Evolutionary conservation across 192 early-diverging fungal species (phyloP).

Genomic region (Coemansia umbellata): DNA sequence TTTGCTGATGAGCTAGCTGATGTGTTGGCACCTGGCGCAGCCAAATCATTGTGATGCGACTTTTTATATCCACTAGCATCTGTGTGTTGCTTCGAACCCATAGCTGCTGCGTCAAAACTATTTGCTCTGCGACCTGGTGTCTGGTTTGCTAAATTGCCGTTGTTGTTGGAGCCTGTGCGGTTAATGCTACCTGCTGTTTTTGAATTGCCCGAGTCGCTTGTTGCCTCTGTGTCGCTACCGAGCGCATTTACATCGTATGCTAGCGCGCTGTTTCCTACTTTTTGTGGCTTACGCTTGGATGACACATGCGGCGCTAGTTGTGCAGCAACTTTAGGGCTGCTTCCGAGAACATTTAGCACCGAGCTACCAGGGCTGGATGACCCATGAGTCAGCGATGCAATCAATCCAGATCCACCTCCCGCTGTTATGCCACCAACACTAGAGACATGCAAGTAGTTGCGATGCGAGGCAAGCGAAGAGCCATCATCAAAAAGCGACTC

Average conservation of each 20-base stretch:
- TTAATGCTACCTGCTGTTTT: too few relatives aligned
- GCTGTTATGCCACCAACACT: conserved; percentile 3
- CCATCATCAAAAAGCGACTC: conserved; percentile 46
- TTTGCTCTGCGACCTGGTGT: conserved; percentile 18
- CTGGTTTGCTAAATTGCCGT: too few relatives aligned
- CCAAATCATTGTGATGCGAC: neutral
- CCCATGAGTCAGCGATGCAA: conserved; percentile 16
- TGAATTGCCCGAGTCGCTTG: conserved; percentile 18
- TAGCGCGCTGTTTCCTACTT: conserved; percentile 8
- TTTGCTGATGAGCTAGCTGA: neutral
- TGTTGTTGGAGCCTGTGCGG: too few relatives aligned
- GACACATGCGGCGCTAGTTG: conserved; percentile 14
- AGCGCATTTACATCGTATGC: conserved; percentile 6
- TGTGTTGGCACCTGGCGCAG: neutral
- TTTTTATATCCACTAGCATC: too few relatives aligned
- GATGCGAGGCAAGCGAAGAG: conserved; percentile 22
- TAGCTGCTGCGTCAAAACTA: conserved; percentile 42
- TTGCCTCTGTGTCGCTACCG: conserved; percentile 26
- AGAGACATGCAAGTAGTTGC: conserved; percentile 43
- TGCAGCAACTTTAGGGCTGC: conserved; percentile 17
- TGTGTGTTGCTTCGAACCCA: neutral
- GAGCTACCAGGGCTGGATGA: conserved; percentile 13
- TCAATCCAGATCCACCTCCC: conserved; percentile 7
- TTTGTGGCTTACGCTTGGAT: conserved; percentile 12
- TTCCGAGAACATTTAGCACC: neutral